Percentiles rank a stretch among this genome's conserved stretches.
These are phyloP conservation scores for Cladophialophora chaetospira DNA, from an alignment of 2,329 filamentous ascomycete species.

Conservation along the genomic window DNA sequence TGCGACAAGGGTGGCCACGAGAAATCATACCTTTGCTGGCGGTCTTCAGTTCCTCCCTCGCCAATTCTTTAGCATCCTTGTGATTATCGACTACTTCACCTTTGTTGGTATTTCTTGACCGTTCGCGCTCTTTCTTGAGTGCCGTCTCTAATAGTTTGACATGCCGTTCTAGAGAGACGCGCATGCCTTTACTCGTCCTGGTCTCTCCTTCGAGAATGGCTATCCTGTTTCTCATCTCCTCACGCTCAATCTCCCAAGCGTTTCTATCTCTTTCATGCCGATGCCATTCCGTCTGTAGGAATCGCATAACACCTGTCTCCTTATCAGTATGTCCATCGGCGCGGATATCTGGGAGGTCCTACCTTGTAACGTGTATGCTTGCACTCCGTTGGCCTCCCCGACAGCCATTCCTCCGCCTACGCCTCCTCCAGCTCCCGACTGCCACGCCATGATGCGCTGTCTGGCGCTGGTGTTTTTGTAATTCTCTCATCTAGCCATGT, in stretches of 20 bases:
- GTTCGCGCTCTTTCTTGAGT: slow-evolving; percentile 76
- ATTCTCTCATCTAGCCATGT: slow-evolving; percentile 33
- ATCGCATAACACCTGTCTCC: slow-evolving; percentile 89
- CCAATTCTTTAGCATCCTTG: slow-evolving; percentile 50
- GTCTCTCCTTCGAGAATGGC: slow-evolving; percentile 89
- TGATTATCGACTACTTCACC: slow-evolving; percentile 54
- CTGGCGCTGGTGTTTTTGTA: slow-evolving; percentile 24
- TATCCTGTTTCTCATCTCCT: slow-evolving; percentile 98
- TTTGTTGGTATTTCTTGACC: slow-evolving; percentile 59
- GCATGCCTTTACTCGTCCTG: slow-evolving; percentile 81
- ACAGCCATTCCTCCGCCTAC: slow-evolving; percentile 25
- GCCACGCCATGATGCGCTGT: slow-evolving; percentile 35
- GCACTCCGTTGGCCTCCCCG: slow-evolving; percentile 31
- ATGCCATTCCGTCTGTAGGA: slow-evolving; percentile 98
- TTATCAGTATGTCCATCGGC: not conserved
- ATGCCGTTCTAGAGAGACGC: slow-evolving; percentile 87
- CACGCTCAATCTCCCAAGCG: slow-evolving; percentile 97
- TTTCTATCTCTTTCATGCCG: slow-evolving; percentile 96
- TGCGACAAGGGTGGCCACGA: not conserved
- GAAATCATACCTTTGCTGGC: slow-evolving; percentile 40
- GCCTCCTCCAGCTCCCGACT: slow-evolving; percentile 31
- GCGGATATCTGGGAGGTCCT: not conserved
- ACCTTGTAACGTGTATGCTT: slow-evolving; percentile 35
- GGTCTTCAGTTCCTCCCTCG: slow-evolving; percentile 47
- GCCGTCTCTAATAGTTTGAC: slow-evolving; percentile 86